Conservation (phyloP, 1,139 yeast genomes). For the Geotrichum fermentans region DNA sequence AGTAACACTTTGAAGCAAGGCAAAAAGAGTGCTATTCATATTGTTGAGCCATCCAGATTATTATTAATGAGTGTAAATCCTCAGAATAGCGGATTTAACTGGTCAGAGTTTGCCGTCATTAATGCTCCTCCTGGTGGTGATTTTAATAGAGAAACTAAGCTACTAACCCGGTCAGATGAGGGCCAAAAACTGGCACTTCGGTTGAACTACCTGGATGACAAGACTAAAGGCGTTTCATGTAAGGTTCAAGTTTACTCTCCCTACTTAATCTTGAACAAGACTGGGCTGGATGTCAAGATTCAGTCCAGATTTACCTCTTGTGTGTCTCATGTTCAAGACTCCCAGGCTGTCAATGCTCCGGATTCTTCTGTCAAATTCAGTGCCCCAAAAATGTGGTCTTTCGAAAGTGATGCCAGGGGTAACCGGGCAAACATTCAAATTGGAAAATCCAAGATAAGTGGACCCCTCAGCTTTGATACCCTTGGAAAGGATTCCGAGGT, state of each 20-base stretch:
- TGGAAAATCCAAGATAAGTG: slow-evolving; percentile 68
- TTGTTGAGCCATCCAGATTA: slow-evolving; percentile 66
- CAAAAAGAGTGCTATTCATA: slow-evolving; percentile 66
- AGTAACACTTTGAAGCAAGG: slow-evolving; percentile 60
- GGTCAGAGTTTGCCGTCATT: slow-evolving; percentile 72
- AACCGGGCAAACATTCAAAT: slow-evolving; percentile 65
- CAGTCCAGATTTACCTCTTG: slow-evolving; percentile 39
- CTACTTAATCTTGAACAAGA: slow-evolving; percentile 72
- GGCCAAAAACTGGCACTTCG: slow-evolving; percentile 64
- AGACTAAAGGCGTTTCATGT: slow-evolving; percentile 20
- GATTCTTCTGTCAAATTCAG: slow-evolving; percentile 33
- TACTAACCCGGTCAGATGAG: slow-evolving; percentile 40
- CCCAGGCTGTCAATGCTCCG: slow-evolving; percentile 12
- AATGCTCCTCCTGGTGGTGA: slow-evolving; percentile 52
- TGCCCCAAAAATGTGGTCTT: slow-evolving; percentile 79
- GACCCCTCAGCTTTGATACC: slow-evolving; percentile 79
- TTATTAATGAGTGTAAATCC: slow-evolving; percentile 71
- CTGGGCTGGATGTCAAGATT: slow-evolving; percentile 61
- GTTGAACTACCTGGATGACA: slow-evolving; percentile 44
- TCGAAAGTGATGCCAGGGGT: slow-evolving; percentile 54
- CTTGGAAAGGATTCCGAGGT: slow-evolving; percentile 77
- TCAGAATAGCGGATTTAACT: slow-evolving; percentile 55
- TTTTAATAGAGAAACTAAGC: slow-evolving; percentile 51
- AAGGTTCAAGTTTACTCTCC: slow-evolving; percentile 69
- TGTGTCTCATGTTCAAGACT: slow-evolving; percentile 12